Conservation (phyloP, 1,284 basidiomycete species). For the Boletellus deceptivus region DNA sequence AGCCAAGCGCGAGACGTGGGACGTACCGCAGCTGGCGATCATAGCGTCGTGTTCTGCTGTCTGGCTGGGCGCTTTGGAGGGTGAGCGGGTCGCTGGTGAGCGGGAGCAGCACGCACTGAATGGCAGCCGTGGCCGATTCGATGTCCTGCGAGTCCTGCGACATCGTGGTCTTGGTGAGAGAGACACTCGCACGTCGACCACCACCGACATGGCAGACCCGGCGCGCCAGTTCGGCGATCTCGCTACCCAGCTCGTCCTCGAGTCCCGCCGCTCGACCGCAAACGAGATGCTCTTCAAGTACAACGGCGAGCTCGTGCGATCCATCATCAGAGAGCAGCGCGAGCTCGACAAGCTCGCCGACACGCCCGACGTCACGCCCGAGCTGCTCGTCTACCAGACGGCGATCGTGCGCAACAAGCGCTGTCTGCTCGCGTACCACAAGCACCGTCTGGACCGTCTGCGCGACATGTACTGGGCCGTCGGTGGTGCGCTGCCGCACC, state of each 20-base stretch:
- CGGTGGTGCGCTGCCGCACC: slow-evolving; percentile 86
- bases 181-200: neutral
- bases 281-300: slow-evolving; percentile 89
- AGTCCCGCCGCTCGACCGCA: slow-evolving; percentile 80
- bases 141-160: slow-evolving; percentile 48
- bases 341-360: slow-evolving; percentile 70
- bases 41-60: slow-evolving; percentile 76
- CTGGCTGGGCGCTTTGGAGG: slow-evolving; percentile 51
- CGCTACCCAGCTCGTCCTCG: slow-evolving; percentile 83
- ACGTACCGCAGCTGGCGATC: slow-evolving; percentile 86
- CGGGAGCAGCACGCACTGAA: slow-evolving; percentile 40
- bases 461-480: slow-evolving; percentile 88
- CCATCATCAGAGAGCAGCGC: slow-evolving; percentile 87
- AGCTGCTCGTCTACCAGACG: slow-evolving; percentile 84
- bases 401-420: slow-evolving; percentile 90
- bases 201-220: slow-evolving; percentile 26
- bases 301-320: slow-evolving; percentile 85
- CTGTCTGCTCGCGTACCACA: slow-evolving; percentile 89
- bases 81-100: neutral
- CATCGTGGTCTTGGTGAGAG: slow-evolving; percentile 24
- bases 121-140: slow-evolving; percentile 48
- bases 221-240: slow-evolving; percentile 76
- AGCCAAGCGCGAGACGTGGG: neutral
- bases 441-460: slow-evolving; percentile 79
- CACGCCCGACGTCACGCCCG: slow-evolving; percentile 53